Evolutionary conservation across 2,329 filamentous ascomycete species (phyloP).

Genomic region (Microcyclospora tardicrescens): DNA sequence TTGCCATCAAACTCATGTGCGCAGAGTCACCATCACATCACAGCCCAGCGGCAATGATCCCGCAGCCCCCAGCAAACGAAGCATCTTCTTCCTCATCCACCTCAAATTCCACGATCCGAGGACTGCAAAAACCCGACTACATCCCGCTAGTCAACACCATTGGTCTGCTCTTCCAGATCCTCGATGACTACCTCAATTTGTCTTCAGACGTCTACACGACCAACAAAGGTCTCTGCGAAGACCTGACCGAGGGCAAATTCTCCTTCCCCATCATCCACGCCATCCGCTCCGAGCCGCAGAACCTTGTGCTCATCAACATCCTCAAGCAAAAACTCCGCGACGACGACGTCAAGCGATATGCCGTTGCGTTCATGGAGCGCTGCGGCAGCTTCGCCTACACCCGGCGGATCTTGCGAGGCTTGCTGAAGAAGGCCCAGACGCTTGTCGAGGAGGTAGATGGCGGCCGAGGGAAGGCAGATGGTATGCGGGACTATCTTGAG

Average conservation of each 20-base stretch:
- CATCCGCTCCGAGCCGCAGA: conserved; percentile 61
- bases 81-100: conserved; percentile 3
- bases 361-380: conserved; percentile 67
- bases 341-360: conserved; percentile 80
- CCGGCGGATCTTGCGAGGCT: conserved; percentile 40
- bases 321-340: conserved; percentile 79
- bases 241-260: conserved; percentile 94
- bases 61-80: conserved; percentile 4
- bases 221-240: conserved; percentile 91
- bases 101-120: neutral
- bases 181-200: conserved; percentile 89
- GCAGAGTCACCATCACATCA: conserved; percentile 43
- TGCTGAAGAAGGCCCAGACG: conserved; percentile 30
- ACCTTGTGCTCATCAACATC: conserved; percentile 79
- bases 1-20: conserved; percentile 82
- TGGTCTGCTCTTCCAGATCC: conserved; percentile 79
- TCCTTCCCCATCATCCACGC: conserved; percentile 91
- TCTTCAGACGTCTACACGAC: conserved; percentile 50
- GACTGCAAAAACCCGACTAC: conserved; percentile 41
- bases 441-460: conserved; percentile 30
- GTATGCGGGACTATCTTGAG: conserved; percentile 7
- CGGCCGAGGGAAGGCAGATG: conserved; percentile 25
- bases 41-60: too few species aligned
- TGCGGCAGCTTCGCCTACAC: conserved; percentile 87
- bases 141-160: conserved; percentile 74